phyloP scores from a whole-genome alignment of 2,329 filamentous ascomycete species.

The Dactylellina cionopaga region DNA sequence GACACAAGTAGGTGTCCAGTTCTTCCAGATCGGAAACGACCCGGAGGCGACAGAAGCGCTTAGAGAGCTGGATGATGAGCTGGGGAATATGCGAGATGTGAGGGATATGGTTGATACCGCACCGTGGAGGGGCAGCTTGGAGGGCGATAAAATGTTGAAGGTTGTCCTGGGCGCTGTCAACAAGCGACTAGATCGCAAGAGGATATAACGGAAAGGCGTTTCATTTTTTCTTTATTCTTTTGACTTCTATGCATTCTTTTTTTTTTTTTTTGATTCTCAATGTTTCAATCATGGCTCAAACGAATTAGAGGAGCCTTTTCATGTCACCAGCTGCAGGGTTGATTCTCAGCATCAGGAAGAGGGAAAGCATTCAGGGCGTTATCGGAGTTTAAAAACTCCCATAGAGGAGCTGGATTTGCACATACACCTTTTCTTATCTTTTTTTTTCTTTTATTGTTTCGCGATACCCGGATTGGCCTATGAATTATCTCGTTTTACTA shows the following conservation, averaged over 20 bases:
- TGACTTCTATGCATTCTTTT: neutral
- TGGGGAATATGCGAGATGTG: conserved; percentile 68
- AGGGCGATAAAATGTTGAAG: conserved; percentile 79
- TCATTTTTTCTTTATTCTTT: neutral
- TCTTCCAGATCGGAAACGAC: conserved; percentile 91
- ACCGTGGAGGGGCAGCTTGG: conserved; percentile 74
- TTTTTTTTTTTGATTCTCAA: neutral
- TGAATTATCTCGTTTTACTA: neutral
- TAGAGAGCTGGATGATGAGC: conserved; percentile 77
- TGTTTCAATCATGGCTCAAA: conserved; percentile 2
- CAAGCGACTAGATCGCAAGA: conserved; percentile 69
- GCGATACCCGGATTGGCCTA: conserved; percentile 34
- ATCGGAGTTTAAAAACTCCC: conserved; percentile 36
- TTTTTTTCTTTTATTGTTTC: neutral
- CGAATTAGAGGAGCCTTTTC: neutral
- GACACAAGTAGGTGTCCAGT: conserved; percentile 90
- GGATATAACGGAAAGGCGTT: conserved; percentile 13
- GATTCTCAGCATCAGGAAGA: no score
- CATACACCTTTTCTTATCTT: neutral
- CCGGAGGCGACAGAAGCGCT: conserved; percentile 72
- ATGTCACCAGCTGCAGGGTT: neutral
- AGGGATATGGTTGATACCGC: conserved; percentile 94
- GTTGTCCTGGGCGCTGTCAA: conserved; percentile 81
- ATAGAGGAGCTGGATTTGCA: conserved; percentile 12
- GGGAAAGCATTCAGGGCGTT: conserved; percentile 38